These are phyloP conservation scores for Debaryomyces sp. DNA, from an alignment of 1,139 yeast species.

Conservation along the genomic window DNA sequence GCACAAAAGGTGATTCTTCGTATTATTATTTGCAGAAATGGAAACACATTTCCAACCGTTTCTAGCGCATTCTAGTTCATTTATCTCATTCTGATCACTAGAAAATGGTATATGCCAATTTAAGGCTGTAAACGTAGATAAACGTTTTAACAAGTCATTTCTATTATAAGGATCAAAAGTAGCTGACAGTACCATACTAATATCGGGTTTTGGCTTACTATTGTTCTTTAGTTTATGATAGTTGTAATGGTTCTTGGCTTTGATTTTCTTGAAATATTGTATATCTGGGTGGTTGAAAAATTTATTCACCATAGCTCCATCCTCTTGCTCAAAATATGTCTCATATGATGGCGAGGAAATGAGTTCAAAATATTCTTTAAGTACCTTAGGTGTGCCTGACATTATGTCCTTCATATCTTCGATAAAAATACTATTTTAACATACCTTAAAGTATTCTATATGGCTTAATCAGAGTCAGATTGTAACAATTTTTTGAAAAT, in stretches of 20 bases:
- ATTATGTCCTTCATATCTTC: slow-evolving; percentile 17
- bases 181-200: slow-evolving; percentile 13
- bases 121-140: slow-evolving; percentile 33
- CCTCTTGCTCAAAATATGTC: slow-evolving; percentile 16
- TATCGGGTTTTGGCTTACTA: slow-evolving; percentile 15
- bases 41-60: slow-evolving; percentile 48
- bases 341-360: slow-evolving; percentile 25
- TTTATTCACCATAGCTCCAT: slow-evolving; percentile 13
- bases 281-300: slow-evolving; percentile 39
- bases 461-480: not conserved
- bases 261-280: slow-evolving; percentile 40
- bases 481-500: not conserved
- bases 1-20: slow-evolving; percentile 39
- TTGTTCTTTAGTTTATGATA: slow-evolving; percentile 35
- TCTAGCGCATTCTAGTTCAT: slow-evolving; percentile 41
- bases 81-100: slow-evolving; percentile 16
- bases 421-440: not conserved
- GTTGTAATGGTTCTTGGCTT: slow-evolving; percentile 38
- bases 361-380: slow-evolving; percentile 32
- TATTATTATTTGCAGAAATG: slow-evolving; percentile 22
- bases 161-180: slow-evolving; percentile 41
- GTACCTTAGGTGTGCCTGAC: slow-evolving; percentile 30
- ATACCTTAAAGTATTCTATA: not conserved
- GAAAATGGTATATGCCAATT: slow-evolving; percentile 38
- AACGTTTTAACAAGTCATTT: slow-evolving; percentile 27